Evolutionary conservation across 305 asterid species (phyloP).

Genomic region (Fraxinus albicans): DNA sequence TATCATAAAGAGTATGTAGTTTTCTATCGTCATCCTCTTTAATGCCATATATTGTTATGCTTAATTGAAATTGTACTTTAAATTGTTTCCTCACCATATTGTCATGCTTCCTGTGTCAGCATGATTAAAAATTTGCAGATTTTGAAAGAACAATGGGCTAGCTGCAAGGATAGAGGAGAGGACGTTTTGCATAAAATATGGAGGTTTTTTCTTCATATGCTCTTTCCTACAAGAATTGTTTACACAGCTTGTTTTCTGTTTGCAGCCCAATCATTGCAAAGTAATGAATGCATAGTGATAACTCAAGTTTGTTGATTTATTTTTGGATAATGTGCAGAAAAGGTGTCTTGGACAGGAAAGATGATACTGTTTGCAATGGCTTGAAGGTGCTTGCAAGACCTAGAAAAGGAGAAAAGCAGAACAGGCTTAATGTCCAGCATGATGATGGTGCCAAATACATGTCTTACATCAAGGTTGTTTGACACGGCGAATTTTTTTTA

Average conservation of each 20-base stretch:
- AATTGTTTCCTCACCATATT: constrained; percentile 23
- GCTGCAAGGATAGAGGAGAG: constrained; percentile 46
- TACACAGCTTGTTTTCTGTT: constrained; percentile 9
- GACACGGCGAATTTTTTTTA: not conserved
- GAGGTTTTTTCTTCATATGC: constrained; percentile 33
- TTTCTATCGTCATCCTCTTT: constrained; percentile 14
- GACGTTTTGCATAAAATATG: constrained; percentile 42
- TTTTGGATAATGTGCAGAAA: constrained; percentile 52
- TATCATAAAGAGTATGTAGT: constrained; percentile 67
- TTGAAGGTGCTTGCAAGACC: constrained; percentile 37
- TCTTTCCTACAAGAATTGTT: constrained; percentile 7
- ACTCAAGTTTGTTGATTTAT: constrained; percentile 13
- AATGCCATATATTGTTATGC: not conserved
- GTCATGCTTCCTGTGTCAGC: constrained; percentile 32
- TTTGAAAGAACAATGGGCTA: constrained; percentile 50
- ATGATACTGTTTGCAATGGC: constrained; percentile 48
- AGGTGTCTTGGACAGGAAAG: constrained; percentile 38
- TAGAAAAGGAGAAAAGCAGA: constrained; percentile 52
- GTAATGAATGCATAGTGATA: not conserved
- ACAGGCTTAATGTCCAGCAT: constrained; percentile 56
- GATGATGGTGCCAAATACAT: constrained; percentile 82
- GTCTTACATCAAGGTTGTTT: constrained; percentile 87
- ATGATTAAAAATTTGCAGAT: constrained; percentile 44
- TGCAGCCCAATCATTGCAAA: not conserved
- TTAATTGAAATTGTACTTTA: constrained; percentile 14